A percentile compares a stretch with the other conserved stretches of the same genome.
phyloP scores from a whole-genome alignment of 2,329 filamentous ascomycete genomes.

The Colletotrichum sp. region DNA sequence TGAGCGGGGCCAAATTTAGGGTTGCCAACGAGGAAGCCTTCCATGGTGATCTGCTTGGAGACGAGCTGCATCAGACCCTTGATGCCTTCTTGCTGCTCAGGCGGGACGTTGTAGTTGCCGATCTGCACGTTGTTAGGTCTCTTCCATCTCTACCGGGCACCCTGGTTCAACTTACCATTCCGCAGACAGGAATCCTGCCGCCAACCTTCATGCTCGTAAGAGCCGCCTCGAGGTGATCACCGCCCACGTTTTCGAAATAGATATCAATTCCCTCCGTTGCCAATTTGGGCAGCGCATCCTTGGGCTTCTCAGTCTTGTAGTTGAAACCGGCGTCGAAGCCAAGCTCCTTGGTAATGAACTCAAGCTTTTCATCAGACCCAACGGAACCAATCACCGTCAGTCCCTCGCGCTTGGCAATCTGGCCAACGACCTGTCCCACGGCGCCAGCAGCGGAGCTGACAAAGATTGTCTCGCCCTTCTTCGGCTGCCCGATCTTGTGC shows the following conservation, averaged over 20 bases:
- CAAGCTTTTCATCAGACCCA: constrained; percentile 79
- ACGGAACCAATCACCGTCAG: constrained; percentile 83
- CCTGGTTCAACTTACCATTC: constrained; percentile 58
- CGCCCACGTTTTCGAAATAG: constrained; percentile 61
- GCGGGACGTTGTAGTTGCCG: constrained; percentile 71
- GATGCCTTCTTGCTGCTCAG: constrained; percentile 65
- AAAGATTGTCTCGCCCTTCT: constrained; percentile 77
- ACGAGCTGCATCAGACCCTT: constrained; percentile 70
- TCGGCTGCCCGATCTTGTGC: constrained; percentile 66
- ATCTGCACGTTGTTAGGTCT: constrained; percentile 44
- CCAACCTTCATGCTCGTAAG: constrained; percentile 57
- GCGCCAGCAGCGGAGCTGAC: constrained; percentile 81
- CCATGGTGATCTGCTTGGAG: constrained; percentile 69
- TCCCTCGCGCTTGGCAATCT: constrained; percentile 82
- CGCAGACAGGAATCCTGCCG: constrained; percentile 69
- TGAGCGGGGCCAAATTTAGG: constrained; percentile 71
- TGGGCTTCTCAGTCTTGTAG: constrained; percentile 82
- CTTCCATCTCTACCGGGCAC: no score
- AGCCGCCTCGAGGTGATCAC: constrained; percentile 54
- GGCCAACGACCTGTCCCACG: constrained; percentile 85
- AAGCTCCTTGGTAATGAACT: constrained; percentile 61
- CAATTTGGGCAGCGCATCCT: constrained; percentile 71
- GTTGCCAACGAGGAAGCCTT: constrained; percentile 81
- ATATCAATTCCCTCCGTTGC: constrained; percentile 80
- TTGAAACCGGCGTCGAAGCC: constrained; percentile 73